These are phyloP conservation scores for Kingdonia uniflora DNA, from an alignment of 164 flowering plant genomes.

Conservation along the genomic window DNA sequence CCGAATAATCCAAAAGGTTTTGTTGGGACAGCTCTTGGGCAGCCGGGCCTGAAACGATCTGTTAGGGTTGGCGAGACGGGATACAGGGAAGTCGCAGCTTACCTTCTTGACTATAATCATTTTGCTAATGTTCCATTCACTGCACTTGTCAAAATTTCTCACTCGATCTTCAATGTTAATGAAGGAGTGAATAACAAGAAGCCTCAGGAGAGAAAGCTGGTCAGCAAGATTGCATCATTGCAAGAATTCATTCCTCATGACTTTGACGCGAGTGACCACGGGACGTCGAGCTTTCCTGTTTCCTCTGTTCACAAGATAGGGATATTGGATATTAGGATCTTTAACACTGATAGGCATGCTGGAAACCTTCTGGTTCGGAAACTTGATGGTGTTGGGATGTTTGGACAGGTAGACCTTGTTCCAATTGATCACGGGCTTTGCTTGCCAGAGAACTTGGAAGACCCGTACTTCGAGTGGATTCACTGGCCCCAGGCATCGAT, in stretches of 20 bases:
- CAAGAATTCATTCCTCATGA: conserved; percentile 65
- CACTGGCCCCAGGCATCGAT: conserved; percentile 77
- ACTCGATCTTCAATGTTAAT: conserved; percentile 44
- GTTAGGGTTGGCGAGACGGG: conserved; percentile 72
- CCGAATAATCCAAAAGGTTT: conserved; percentile 75
- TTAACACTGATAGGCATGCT: conserved; percentile 61
- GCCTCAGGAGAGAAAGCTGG: conserved; percentile 23
- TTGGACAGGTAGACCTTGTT: conserved; percentile 51
- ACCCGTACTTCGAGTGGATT: conserved; percentile 73
- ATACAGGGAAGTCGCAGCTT: conserved; percentile 61
- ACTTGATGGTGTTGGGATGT: conserved; percentile 37
- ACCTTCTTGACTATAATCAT: conserved; percentile 50
- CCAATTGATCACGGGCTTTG: conserved; percentile 74
- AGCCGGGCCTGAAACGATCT: conserved; percentile 54
- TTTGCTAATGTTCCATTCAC: conserved; percentile 66
- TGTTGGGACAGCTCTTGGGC: conserved; percentile 59
- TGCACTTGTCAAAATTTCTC: conserved; percentile 54
- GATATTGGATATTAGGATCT: conserved; percentile 48
- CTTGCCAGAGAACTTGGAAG: conserved; percentile 61
- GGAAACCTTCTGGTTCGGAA: conserved; percentile 56
- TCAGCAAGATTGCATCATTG: conserved; percentile 62
- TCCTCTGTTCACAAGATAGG: conserved; percentile 60
- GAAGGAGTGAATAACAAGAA: conserved; percentile 33
- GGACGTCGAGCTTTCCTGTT: conserved; percentile 65
- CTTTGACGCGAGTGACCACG: conserved; percentile 64